Evolutionary conservation across 805 yeast genomes (phyloP).

Genomic region (Zygosaccharomyces lentus): DNA sequence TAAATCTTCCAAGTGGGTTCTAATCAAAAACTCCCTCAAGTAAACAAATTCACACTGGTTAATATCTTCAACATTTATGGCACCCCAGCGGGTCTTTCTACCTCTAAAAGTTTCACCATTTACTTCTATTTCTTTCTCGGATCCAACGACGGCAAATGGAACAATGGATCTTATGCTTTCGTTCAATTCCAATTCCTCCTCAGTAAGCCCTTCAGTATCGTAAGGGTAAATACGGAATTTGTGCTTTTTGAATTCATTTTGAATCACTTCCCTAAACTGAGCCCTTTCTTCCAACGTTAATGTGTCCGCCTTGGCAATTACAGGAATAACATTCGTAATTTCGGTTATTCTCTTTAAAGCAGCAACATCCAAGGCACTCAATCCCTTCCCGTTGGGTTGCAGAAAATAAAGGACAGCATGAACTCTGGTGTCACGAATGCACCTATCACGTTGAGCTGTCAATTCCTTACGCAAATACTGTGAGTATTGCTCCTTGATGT

Average conservation of each 20-base stretch:
- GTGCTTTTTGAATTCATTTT: conserved; percentile 69
- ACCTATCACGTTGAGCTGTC: conserved; percentile 86
- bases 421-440: conserved; percentile 81
- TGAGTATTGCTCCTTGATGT: conserved; percentile 92
- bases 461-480: conserved; percentile 87
- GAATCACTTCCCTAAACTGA: conserved; percentile 69
- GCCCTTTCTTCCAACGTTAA: conserved; percentile 82
- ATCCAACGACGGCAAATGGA: conserved; percentile 94
- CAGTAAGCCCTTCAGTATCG: conserved; percentile 57
- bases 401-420: conserved; percentile 90
- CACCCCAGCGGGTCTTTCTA: conserved; percentile 91
- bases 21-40: conserved; percentile 86
- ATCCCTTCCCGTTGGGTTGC: conserved; percentile 84
- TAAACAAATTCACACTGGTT: conserved; percentile 94
- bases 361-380: conserved; percentile 74
- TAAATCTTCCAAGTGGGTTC: conserved; percentile 93
- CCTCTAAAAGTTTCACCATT: conserved; percentile 83
- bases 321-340: conserved; percentile 89
- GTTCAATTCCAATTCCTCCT: conserved; percentile 69
- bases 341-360: conserved; percentile 82
- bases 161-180: conserved; percentile 69
- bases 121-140: conserved; percentile 69
- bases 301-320: conserved; percentile 90
- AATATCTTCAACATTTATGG: conserved; percentile 88
- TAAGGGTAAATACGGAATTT: conserved; percentile 80